Evolutionary conservation across 768 basidiomycete species (phyloP).

Genomic region (Leccinum rimulosum): DNA sequence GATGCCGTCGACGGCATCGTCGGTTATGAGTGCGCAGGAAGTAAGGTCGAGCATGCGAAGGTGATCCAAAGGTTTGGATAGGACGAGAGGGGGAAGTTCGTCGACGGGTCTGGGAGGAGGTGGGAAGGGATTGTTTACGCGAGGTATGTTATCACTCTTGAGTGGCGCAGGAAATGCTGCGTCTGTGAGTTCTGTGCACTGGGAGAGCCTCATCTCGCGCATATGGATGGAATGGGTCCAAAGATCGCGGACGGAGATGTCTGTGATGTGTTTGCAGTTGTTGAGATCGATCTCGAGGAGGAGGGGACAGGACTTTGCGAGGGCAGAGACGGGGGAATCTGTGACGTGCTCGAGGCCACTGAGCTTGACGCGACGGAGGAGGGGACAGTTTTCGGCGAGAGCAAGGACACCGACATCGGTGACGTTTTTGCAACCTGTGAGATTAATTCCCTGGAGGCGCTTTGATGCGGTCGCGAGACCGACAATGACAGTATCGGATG

Average conservation of each 20-base stretch:
- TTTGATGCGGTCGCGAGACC: conserved; percentile 67
- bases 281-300: conserved; percentile 95
- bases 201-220: conserved; percentile 87
- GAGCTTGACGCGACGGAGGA: conserved; percentile 88
- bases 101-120: conserved; percentile 35
- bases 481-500: conserved; percentile 68
- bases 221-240: conserved; percentile 80
- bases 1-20: conserved; percentile 81
- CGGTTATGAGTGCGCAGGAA: conserved; percentile 75
- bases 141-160: conserved; percentile 35
- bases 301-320: conserved; percentile 77
- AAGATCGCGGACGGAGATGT: conserved; percentile 75
- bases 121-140: conserved; percentile 43
- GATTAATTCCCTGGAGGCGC: conserved; percentile 88
- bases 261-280: conserved; percentile 74
- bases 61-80: conserved; percentile 70
- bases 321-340: conserved; percentile 68
- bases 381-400: conserved; percentile 69
- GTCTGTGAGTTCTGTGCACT: conserved; percentile 77
- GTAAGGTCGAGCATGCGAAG: conserved; percentile 93
- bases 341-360: conserved; percentile 74
- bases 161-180: conserved; percentile 79
- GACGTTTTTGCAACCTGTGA: conserved; percentile 78
- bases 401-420: conserved; percentile 76
- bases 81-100: conserved; percentile 63